Percentiles rank a stretch among this genome's conserved stretches.
Conservation (phyloP, 768 basidiomycete genomes). For the Cystobasidiopsis lactophilus region DNA sequence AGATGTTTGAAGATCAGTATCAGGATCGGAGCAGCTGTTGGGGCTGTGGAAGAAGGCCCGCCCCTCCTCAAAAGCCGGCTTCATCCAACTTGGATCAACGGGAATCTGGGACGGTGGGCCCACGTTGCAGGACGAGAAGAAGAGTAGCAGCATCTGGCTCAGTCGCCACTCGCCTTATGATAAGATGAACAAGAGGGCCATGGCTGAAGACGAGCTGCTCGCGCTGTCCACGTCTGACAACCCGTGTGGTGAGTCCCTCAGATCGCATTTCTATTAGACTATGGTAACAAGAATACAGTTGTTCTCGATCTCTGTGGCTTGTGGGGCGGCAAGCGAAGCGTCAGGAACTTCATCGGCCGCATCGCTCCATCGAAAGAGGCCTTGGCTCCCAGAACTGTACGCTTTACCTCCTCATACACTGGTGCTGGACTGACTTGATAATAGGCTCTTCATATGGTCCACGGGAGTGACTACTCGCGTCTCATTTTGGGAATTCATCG, state of each 20-base stretch:
- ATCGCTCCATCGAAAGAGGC: conserved; percentile 39
- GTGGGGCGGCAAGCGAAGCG: conserved; percentile 35
- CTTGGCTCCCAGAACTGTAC: conserved; percentile 35
- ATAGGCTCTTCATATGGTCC: conserved; percentile 20
- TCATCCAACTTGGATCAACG: conserved; percentile 34
- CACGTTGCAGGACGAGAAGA: conserved; percentile 4
- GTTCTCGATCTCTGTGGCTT: conserved; percentile 43
- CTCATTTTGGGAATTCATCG: conserved; percentile 38
- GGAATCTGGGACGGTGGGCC: conserved; percentile 40
- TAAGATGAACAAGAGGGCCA: conserved; percentile 29
- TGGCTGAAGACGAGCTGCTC: conserved; percentile 38
- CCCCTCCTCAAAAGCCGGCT: conserved; percentile 23
- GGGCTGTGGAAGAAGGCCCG: conserved; percentile 29
- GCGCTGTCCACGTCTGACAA: conserved; percentile 23
- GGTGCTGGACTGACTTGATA: neutral
- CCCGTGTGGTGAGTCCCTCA: too few species aligned
- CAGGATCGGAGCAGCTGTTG: conserved; percentile 29
- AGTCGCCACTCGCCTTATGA: conserved; percentile 34
- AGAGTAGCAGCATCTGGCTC: conserved; percentile 26
- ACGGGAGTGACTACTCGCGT: conserved; percentile 39
- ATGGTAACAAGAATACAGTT: conserved; percentile 30
- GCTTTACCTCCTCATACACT: too few species aligned
- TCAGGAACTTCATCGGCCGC: conserved; percentile 34
- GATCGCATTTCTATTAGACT: too few species aligned
- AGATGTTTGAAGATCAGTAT: neutral